Evolutionary conservation across 2,329 filamentous ascomycete species (phyloP).

Genomic region (Coleophoma eucalyptorum): DNA sequence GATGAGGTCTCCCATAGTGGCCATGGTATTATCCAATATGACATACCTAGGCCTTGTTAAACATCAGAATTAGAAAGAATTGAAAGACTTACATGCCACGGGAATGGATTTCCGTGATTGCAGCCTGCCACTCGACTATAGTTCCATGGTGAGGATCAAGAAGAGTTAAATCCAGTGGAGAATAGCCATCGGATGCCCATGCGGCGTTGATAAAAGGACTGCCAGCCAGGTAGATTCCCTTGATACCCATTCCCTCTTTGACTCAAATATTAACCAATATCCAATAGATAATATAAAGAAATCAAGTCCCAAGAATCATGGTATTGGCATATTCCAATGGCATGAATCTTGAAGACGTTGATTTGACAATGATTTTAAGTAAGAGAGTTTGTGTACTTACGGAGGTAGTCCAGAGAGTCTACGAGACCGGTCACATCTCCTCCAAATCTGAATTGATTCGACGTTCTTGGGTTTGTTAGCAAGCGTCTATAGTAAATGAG

Average conservation of each 20-base stretch:
- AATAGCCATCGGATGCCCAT: constrained; percentile 60
- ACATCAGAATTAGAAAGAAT: constrained; percentile 51
- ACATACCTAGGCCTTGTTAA: constrained; percentile 28
- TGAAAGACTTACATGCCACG: constrained; percentile 63
- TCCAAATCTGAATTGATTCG: constrained; percentile 60
- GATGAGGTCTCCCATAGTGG: constrained; percentile 54
- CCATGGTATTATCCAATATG: constrained; percentile 19
- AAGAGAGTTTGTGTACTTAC: too few species aligned
- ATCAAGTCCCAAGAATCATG: too few species aligned
- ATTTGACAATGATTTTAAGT: too few species aligned
- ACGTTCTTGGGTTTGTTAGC: constrained; percentile 25
- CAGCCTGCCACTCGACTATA: constrained; percentile 52
- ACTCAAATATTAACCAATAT: too few species aligned
- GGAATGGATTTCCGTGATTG: constrained; percentile 56
- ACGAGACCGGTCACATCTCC: constrained; percentile 55
- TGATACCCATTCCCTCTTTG: constrained; percentile 55
- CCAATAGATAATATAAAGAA: too few species aligned
- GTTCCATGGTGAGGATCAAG: constrained; percentile 60
- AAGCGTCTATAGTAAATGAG: too few species aligned
- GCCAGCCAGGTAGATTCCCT: constrained; percentile 61
- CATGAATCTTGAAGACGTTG: too few species aligned
- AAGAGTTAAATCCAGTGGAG: constrained; percentile 56
- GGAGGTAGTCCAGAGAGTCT: constrained; percentile 60
- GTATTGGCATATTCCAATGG: too few species aligned
- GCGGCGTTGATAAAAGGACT: constrained; percentile 60